Conservation (phyloP, 2,329 filamentous ascomycete species). For the Lasiodiplodia gonubiensis region DNA sequence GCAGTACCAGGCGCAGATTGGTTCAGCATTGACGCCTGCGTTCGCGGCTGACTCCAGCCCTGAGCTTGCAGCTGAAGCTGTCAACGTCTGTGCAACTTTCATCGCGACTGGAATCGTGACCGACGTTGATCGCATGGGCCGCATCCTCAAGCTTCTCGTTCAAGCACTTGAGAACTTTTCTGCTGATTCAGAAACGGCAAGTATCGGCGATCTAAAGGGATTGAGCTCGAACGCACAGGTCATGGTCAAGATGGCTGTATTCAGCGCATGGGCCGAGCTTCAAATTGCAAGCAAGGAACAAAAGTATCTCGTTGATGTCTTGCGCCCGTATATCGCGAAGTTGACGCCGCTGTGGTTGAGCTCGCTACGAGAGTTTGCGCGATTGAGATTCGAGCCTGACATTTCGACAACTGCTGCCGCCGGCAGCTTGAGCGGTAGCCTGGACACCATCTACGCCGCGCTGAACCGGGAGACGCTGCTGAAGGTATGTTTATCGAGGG, state of each 20-base stretch:
- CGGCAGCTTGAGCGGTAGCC: constrained; percentile 78
- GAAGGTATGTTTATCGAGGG: constrained; percentile 53
- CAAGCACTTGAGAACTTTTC: constrained; percentile 92
- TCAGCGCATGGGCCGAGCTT: constrained; percentile 95
- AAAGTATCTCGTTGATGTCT: constrained; percentile 82
- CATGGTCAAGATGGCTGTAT: constrained; percentile 98
- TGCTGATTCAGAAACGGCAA: constrained; percentile 77
- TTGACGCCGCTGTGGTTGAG: constrained; percentile 94
- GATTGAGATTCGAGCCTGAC: constrained; percentile 92
- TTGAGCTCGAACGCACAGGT: constrained; percentile 95
- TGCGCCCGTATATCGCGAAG: constrained; percentile 87
- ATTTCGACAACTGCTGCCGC: constrained; percentile 82
- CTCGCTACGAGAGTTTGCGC: constrained; percentile 90
- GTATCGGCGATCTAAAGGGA: constrained; percentile 90
- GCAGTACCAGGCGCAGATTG: constrained; percentile 98
- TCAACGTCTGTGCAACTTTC: constrained; percentile 97
- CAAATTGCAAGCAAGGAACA: constrained; percentile 95
- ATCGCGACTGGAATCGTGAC: constrained; percentile 97
- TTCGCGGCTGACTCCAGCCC: constrained; percentile 96
- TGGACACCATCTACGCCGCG: constrained; percentile 93
- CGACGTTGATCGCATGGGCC: constrained; percentile 97
- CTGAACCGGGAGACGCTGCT: constrained; percentile 92
- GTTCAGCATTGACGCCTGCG: constrained; percentile 91
- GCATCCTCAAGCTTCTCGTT: constrained; percentile 92
- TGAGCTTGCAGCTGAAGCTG: constrained; percentile 91